A percentile compares a stretch with the other conserved stretches of the same genome.
Evolutionary conservation across 2,329 filamentous ascomycete genomes (phyloP).

Genomic region (Ophiocordyceps polyrhachis-furcata): DNA sequence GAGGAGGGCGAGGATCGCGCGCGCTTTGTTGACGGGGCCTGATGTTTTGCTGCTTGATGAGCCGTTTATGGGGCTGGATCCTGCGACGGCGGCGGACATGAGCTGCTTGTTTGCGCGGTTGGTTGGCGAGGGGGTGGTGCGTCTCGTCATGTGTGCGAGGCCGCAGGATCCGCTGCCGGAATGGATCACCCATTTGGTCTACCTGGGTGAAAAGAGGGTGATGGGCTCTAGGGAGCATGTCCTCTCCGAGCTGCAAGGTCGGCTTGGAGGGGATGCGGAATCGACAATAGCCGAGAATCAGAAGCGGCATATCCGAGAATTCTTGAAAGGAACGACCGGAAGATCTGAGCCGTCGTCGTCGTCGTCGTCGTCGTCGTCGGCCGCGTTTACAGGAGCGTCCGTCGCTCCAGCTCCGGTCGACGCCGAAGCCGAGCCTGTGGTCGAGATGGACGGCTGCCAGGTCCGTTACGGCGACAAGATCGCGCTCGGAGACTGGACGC

Average conservation of each 20-base stretch:
- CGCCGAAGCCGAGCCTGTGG: conserved; percentile 42
- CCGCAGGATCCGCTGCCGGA: conserved; percentile 76
- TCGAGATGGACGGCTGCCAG: conserved; percentile 73
- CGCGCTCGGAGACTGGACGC: conserved; percentile 65
- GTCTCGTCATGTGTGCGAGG: conserved; percentile 58
- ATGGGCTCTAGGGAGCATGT: conserved; percentile 50
- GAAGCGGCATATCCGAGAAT: conserved; percentile 25
- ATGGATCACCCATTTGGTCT: conserved; percentile 76
- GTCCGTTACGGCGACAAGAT: conserved; percentile 64
- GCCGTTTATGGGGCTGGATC: conserved; percentile 91
- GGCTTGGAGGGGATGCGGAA: conserved; percentile 21
- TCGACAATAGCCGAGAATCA: conserved; percentile 22
- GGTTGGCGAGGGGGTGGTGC: conserved; percentile 45
- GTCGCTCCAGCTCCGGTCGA: neutral
- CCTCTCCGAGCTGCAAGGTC: conserved; percentile 29
- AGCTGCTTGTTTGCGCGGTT: conserved; percentile 52
- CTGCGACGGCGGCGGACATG: conserved; percentile 54
- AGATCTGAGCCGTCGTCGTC: neutral
- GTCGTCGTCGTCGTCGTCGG: neutral
- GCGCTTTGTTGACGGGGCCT: conserved; percentile 59
- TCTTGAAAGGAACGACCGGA: conserved; percentile 24
- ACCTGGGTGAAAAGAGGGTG: conserved; percentile 46
- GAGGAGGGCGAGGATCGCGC: conserved; percentile 69
- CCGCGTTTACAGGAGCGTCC: too few species aligned
- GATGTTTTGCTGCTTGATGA: conserved; percentile 78